Evolutionary conservation across 1,284 basidiomycete genomes (phyloP).

Genomic region (Apiotrichum domesticum): DNA sequence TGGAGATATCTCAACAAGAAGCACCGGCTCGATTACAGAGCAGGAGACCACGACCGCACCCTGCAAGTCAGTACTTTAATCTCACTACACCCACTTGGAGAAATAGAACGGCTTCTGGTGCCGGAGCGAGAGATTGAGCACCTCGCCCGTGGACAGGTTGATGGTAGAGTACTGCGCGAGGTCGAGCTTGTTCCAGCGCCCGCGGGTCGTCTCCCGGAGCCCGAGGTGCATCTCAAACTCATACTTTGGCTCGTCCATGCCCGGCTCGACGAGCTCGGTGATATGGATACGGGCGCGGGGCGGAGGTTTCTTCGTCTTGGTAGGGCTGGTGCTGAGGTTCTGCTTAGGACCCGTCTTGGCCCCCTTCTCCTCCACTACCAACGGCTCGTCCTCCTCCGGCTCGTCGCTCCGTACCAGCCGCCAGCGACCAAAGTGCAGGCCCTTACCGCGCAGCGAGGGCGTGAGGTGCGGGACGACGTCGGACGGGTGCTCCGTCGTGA

Average conservation of each 20-base stretch:
- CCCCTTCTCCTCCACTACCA: background rate
- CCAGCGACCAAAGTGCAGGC: constrained; percentile 46
- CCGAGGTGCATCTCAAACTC: constrained; percentile 77
- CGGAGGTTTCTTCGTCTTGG: background rate
- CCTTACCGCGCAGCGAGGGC: constrained; percentile 73
- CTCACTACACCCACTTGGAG: constrained; percentile 55
- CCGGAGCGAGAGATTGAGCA: constrained; percentile 63
- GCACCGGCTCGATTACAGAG: constrained; percentile 2
- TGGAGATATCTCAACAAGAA: background rate
- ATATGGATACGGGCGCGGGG: constrained; percentile 24
- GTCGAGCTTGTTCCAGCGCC: constrained; percentile 81
- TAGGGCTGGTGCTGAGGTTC: background rate
- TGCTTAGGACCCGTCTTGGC: background rate
- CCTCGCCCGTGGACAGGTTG: constrained; percentile 67
- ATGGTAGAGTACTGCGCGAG: constrained; percentile 68
- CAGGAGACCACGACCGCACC: constrained; percentile 16
- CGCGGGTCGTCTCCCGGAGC: constrained; percentile 69
- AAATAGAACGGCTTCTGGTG: constrained; percentile 89
- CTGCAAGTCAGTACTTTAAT: too few relatives aligned
- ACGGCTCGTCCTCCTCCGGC: constrained; percentile 18
- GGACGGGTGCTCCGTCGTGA: constrained; percentile 74
- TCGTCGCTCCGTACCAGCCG: constrained; percentile 25
- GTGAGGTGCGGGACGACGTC: constrained; percentile 71
- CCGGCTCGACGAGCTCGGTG: constrained; percentile 42
- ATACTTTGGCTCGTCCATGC: constrained; percentile 54